Evolutionary conservation across 768 basidiomycete genomes (phyloP).

Genomic region (Hericium rajendrae): DNA sequence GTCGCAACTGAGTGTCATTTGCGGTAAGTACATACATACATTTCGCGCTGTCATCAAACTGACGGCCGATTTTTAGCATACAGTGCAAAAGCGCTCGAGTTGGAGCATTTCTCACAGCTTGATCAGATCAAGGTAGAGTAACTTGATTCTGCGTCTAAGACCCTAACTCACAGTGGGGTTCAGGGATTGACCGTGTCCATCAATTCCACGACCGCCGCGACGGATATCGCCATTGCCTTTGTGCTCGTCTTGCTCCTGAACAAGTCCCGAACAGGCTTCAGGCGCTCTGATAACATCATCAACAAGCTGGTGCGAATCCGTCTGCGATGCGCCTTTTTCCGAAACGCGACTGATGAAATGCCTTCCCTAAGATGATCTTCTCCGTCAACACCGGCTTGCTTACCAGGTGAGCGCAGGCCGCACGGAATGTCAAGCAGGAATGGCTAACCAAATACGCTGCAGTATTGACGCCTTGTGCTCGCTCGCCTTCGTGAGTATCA

Average conservation of each 20-base stretch:
- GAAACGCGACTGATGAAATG: not conserved
- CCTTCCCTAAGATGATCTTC: not conserved
- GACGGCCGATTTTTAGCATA: not conserved
- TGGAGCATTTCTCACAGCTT: not conserved
- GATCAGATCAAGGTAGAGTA: not conserved
- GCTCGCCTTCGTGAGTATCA: not conserved
- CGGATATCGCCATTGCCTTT: not conserved
- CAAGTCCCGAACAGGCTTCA: not conserved
- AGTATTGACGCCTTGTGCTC: not conserved
- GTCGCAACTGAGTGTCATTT: not conserved
- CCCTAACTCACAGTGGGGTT: not conserved
- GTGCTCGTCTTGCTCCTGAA: not conserved
- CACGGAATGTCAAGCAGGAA: not conserved
- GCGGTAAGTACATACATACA: not conserved
- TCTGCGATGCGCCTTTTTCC: not conserved
- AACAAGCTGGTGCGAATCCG: not conserved
- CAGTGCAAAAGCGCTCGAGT: not conserved
- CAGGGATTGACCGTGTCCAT: not conserved
- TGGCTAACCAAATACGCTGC: not conserved
- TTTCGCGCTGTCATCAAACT: not conserved
- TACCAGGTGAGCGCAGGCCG: not conserved
- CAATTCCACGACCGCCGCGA: not conserved
- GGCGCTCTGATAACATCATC: not conserved
- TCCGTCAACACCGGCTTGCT: not conserved
- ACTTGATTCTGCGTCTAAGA: not conserved